Base-by-base conservation (phyloP, 2,329 filamentous ascomycete species). In the Simplicillium sp. region DNA sequence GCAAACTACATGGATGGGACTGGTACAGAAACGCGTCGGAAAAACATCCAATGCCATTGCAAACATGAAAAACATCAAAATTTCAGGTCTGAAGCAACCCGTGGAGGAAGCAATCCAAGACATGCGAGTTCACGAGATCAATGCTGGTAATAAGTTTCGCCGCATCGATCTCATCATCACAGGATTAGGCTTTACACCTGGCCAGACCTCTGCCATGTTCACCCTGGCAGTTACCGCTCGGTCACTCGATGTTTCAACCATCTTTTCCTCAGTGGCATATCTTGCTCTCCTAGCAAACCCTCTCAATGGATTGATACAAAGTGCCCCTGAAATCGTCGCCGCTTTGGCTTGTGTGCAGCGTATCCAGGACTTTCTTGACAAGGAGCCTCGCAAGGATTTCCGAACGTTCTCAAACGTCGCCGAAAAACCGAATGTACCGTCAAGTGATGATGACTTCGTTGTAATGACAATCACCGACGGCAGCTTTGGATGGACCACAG, bases 401-500 rank as follows among this genome's bases (percentile, higher is more conserved):
- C 32, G 7, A 16, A 18, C 14, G 28, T 14, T 17, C 16, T 17
- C 29, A n/a, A 16, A 7, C 11, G 7, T 17, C 7, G 16, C 13
- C 17, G 34, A 16, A 36, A 7, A 36, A 15, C 31, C 18, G 6
- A 35, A 13, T 13, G 11, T 14, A 33, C 6, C 14, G 15, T n/a
- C 18, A 28, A 4, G 31, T 34, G 3, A 36, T 45, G 6, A 7
- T 17, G 46, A 37, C 11, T 12, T 38, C 2, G 42, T 48, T 7
- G 35, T 17, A 6, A 34, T 34, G 40, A 46, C 14, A 33, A 29
- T 40, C 13, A 13, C 9, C 12, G 34, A 36, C 31, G 39, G 58
- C 1, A 55, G 36, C 11, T 63, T 62, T 28, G 58, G 60, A 13
- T 65, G 61, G 56, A 38, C 48, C n/a, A 42, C 46, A 7, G 52